Evolutionary conservation across 129 eudicot species (phyloP), one percentile per base, ranked within the genome.

Genomic region (Kitagawia praeruptora): DNA sequence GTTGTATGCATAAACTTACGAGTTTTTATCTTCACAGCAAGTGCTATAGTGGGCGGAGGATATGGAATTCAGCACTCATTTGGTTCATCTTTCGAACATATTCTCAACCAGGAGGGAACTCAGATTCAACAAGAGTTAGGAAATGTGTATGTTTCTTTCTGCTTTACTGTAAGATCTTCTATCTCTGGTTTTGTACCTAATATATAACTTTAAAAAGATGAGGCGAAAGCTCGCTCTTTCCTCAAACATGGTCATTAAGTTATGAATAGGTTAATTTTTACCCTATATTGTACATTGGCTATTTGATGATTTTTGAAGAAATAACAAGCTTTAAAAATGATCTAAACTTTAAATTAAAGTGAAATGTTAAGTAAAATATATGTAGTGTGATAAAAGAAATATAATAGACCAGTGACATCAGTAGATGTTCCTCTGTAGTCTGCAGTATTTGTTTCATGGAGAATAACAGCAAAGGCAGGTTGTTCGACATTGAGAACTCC

Each of bases 21-120:
- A 80, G 46, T 74, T 77, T 56, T 39, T n/a, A 51, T 25, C 51
- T 41, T 76, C 49, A 48, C 80, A 93, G 98, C 91, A 79, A 83
- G 84, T 87, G 95, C 88, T 75, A 81, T 79, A 48, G 2, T 28
- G 56, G 75, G 82, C 72, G 96, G 96, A 81, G 8, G 82, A 23
- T 88, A 85, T 91, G 81, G 83, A 75, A 74, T 89, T 77, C 73
- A 77, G 15, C 76, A 82, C 54, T 84, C 98, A 37, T 69, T 91
- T 51, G 85, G 88, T 83, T 84, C 87, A 39, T 79, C 85, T 58
- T 80, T 85, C 46, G 89, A 91, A 27, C 89, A 82, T 81, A 83
- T 93, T 80, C 96, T 93, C 88, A 84, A 85, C 75, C 76, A 88
- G 88, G 88, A 93, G 58, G 98, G 98, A 82, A 93, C 77, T 78